phyloP scores from a whole-genome alignment of 306 rosid genomes.

The Prunus davidiana region DNA sequence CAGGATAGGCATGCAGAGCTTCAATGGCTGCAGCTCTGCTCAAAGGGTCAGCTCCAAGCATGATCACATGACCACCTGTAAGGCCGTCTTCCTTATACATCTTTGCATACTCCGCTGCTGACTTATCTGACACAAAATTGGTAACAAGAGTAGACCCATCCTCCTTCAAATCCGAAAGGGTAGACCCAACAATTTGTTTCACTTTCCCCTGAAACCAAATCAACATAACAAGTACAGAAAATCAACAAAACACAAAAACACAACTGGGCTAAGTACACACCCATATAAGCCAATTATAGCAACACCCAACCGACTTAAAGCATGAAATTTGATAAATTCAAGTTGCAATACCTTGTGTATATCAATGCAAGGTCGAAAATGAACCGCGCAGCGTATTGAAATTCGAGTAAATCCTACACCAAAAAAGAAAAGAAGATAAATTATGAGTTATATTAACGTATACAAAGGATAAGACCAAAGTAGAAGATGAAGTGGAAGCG shows the following conservation, averaged over 20 bases:
- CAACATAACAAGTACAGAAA: neutral
- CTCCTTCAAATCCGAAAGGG: conserved; percentile 66
- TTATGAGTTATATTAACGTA: neutral
- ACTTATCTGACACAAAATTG: conserved; percentile 84
- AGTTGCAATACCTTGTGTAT: conserved; percentile 65
- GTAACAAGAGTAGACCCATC: conserved; percentile 66
- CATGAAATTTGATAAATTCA: neutral
- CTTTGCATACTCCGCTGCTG: conserved; percentile 74
- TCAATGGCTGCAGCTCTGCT: conserved; percentile 73
- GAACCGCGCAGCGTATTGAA: conserved; percentile 50
- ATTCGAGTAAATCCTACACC: conserved; percentile 27
- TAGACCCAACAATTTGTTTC: conserved; percentile 93
- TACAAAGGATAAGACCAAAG: neutral
- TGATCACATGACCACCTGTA: conserved; percentile 83
- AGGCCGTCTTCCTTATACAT: conserved; percentile 76
- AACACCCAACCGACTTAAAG: neutral
- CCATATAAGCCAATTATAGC: neutral
- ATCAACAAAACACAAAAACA: neutral
- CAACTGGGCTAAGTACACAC: neutral
- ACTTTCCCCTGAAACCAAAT: conserved; percentile 67
- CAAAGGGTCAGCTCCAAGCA: conserved; percentile 92
- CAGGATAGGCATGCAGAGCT: conserved; percentile 83
- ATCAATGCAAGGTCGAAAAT: conserved; percentile 84
- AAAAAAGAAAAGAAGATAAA: neutral
- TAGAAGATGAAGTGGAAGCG: neutral